phyloP scores from a whole-genome alignment of 257 asterid species.

The Solanum piurae region DNA sequence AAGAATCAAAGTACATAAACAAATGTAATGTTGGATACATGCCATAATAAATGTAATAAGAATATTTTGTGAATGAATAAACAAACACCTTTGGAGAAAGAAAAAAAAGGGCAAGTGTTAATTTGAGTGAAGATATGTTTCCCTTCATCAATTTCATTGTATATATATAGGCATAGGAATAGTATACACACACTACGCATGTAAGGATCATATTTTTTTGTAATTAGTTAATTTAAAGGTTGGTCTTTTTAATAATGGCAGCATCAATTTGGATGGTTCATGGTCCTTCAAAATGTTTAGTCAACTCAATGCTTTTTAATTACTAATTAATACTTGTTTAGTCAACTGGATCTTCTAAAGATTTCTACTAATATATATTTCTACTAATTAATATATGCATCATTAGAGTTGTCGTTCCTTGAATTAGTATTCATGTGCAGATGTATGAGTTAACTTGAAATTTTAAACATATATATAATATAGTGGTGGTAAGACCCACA shows the following conservation, averaged over 20 bases:
- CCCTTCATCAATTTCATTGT: not conserved
- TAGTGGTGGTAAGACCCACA: not conserved
- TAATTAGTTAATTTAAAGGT: not conserved
- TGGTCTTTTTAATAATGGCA: not conserved
- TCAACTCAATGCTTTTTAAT: not conserved
- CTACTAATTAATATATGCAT: not conserved
- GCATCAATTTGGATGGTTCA: not conserved
- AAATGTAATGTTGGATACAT: not conserved
- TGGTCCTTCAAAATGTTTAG: not conserved
- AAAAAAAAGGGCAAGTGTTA: not conserved
- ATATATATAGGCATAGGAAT: not conserved
- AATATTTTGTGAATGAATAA: not conserved
- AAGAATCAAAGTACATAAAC: not conserved
- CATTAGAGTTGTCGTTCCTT: not conserved
- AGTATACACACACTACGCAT: not conserved
- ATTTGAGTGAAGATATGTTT: not conserved
- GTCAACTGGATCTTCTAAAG: not conserved
- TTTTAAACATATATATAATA: not conserved
- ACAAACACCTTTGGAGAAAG: not conserved
- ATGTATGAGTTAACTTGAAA: not conserved
- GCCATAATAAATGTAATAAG: not conserved
- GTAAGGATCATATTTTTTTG: not conserved
- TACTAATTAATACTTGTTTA: not conserved
- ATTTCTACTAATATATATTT: not conserved
- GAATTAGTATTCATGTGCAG: not conserved